These are phyloP conservation scores for Podaxis sp. DNA, from an alignment of 768 basidiomycete species.

Conservation along the genomic window DNA sequence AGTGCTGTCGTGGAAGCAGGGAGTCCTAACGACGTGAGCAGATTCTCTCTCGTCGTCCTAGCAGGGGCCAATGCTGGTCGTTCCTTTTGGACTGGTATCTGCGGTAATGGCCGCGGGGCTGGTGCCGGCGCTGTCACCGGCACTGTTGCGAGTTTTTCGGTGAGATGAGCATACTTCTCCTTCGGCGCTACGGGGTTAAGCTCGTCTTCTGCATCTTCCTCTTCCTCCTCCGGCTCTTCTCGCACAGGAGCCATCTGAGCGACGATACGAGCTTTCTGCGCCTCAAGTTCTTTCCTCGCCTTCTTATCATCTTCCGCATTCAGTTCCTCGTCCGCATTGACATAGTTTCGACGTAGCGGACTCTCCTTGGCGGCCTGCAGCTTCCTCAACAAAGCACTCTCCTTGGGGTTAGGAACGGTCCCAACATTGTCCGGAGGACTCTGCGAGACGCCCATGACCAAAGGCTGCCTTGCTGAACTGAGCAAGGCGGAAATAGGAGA, in stretches of 20 bases:
- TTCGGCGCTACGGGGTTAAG: conserved; percentile 23
- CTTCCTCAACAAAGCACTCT: conserved; percentile 49
- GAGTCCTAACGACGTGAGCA: conserved; percentile 9
- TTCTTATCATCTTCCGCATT: conserved; percentile 38
- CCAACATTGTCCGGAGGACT: conserved; percentile 18
- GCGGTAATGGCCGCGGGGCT: conserved; percentile 4
- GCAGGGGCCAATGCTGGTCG: not conserved
- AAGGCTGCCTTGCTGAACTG: conserved; percentile 83
- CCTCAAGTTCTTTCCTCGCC: conserved; percentile 72
- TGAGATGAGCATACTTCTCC: conserved; percentile 22
- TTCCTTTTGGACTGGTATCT: conserved; percentile 9
- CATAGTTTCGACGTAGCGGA: conserved; percentile 43
- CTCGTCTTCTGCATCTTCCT: conserved; percentile 28
- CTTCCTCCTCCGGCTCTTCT: conserved; percentile 41
- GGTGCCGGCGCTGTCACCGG: not conserved
- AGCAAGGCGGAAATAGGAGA: conserved; percentile 92
- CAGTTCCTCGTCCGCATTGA: conserved; percentile 24
- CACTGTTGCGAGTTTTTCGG: conserved; percentile 2
- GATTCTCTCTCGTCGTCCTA: conserved; percentile 17
- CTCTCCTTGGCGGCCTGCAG: conserved; percentile 58
- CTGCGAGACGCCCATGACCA: conserved; percentile 58
- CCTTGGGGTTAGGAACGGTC: conserved; percentile 23
- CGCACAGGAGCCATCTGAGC: conserved; percentile 83
- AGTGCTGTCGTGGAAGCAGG: conserved; percentile 1
- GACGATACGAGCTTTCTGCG: conserved; percentile 90